Conservation (phyloP, 2,329 filamentous ascomycete genomes). For the Fusarium staphyleae region DNA sequence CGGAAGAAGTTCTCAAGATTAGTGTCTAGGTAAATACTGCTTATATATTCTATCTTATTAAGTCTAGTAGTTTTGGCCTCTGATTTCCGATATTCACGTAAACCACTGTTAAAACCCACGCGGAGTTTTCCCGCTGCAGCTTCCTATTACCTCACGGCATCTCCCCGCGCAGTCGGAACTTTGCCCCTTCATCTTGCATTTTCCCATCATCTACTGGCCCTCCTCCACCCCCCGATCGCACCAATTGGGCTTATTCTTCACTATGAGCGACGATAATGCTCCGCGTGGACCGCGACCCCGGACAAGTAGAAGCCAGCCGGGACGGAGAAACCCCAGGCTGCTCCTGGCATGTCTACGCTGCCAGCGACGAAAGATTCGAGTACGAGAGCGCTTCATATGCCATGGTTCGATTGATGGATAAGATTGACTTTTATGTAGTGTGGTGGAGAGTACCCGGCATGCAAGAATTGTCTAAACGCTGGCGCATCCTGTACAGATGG, state of each 20-base stretch:
- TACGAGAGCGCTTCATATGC: conserved; percentile 32
- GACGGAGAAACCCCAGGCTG: conserved; percentile 39
- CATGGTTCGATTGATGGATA: too few species aligned
- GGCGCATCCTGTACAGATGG: conserved; percentile 53
- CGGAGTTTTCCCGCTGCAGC: conserved; percentile 18
- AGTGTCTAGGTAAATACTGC: background rate
- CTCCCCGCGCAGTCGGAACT: conserved; percentile 25
- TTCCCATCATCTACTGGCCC: background rate
- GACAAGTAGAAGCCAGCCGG: conserved; percentile 24
- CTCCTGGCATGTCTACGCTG: conserved; percentile 48
- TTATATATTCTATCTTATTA: background rate
- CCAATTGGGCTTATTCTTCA: background rate
- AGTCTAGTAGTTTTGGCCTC: too few species aligned
- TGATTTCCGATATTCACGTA: background rate
- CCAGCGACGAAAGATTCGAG: conserved; percentile 58
- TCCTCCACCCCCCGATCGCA: background rate
- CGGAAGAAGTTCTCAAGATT: background rate
- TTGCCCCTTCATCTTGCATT: conserved; percentile 12
- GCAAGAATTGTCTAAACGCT: conserved; percentile 54
- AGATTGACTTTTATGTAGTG: conserved; percentile 45
- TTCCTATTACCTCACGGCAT: conserved; percentile 18
- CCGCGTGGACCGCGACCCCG: conserved; percentile 2
- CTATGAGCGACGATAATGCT: conserved; percentile 24
- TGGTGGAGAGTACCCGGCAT: conserved; percentile 52
- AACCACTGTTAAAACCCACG: background rate